These are phyloP conservation scores for Streptanthus diversifolius DNA, from an alignment of 345 rosid species.

Conservation along the genomic window DNA sequence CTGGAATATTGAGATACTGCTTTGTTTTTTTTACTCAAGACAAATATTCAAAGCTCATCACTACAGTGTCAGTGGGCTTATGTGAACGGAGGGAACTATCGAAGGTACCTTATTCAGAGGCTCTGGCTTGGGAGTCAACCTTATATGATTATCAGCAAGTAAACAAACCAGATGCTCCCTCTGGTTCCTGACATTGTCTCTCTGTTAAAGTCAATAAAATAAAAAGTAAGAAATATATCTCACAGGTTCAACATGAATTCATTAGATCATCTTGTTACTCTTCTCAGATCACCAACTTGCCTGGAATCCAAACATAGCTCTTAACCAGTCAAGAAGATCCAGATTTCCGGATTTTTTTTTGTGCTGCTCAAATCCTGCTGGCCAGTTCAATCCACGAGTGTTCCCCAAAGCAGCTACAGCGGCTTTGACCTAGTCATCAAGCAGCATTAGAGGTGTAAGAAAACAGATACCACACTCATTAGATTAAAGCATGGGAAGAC, in stretches of 20 bases:
- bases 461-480: conserved; percentile 5
- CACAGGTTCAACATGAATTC: neutral
- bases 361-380: conserved; percentile 73
- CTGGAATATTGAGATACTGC: neutral
- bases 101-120: conserved; percentile 76
- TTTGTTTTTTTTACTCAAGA: neutral
- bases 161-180: conserved; percentile 91
- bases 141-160: conserved; percentile 79
- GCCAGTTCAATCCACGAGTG: conserved; percentile 89
- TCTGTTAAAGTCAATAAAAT: conserved; percentile 45
- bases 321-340: conserved; percentile 94
- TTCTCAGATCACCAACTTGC: conserved; percentile 38
- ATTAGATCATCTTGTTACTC: neutral
- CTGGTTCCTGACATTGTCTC: conserved; percentile 91
- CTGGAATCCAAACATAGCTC: conserved; percentile 99
- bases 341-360: conserved; percentile 81
- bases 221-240: conserved; percentile 13
- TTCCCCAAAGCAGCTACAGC: conserved; percentile 86
- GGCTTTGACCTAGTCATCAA: conserved; percentile 75
- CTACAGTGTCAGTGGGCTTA: neutral
- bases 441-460: conserved; percentile 20
- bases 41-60: conserved; percentile 2
- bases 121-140: conserved; percentile 85
- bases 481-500: conserved; percentile 9
- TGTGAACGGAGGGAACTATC: neutral